Percentiles rank a stretch among this genome's conserved stretches.
phyloP scores from a whole-genome alignment of 2,329 filamentous ascomycete species.

The Penicillium sp. region DNA sequence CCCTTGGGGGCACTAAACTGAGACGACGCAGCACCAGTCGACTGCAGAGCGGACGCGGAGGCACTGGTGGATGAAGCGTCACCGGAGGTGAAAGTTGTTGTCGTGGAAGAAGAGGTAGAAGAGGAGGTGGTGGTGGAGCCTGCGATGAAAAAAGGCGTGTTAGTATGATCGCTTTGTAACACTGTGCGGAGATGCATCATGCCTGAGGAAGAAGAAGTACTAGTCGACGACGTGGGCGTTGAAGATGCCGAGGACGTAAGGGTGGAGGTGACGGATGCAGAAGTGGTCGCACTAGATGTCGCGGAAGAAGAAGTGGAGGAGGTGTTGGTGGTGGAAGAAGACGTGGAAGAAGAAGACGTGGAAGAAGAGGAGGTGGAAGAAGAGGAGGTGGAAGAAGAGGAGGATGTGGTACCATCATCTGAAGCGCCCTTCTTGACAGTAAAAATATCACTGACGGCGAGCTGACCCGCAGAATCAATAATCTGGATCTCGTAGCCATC shows the following conservation, averaged over 20 bases:
- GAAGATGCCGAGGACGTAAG: not conserved
- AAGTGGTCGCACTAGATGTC: not conserved
- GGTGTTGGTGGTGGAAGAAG: not conserved
- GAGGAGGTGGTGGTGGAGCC: not conserved
- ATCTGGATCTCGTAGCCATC: constrained; percentile 12
- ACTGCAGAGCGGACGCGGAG: not conserved
- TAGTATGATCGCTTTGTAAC: not conserved
- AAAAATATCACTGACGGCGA: constrained; percentile 10
- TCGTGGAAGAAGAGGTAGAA: not conserved
- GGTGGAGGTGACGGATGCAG: not conserved
- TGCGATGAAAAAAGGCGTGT: not conserved
- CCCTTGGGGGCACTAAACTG: not conserved
- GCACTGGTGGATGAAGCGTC: not conserved
- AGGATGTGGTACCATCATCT: constrained; percentile 6
- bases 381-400: not conserved
- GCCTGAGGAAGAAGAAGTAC: constrained; percentile 8
- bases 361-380: constrained; percentile 1
- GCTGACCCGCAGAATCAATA: constrained; percentile 11
- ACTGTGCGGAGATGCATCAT: constrained; percentile 7
- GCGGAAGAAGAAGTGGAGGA: not conserved
- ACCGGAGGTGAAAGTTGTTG: not conserved
- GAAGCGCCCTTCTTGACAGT: constrained; percentile 9
- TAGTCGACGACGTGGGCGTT: constrained; percentile 2
- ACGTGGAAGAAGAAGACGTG: not conserved
- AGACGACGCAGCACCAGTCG: not conserved